phyloP scores from a whole-genome alignment of 148 eudicot genomes.

The Vaccinium myrtillus region DNA sequence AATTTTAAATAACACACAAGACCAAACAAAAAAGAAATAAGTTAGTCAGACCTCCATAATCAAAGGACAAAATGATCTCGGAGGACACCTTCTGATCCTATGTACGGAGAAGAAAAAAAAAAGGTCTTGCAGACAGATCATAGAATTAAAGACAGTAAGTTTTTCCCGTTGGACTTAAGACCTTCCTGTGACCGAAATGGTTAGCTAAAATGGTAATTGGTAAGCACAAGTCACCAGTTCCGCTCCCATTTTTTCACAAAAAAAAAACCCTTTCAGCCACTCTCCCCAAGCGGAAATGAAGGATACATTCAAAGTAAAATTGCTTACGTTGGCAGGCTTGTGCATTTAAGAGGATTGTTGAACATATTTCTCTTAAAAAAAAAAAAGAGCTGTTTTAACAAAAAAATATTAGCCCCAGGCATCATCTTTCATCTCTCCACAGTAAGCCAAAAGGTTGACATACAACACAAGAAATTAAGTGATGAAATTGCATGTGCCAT shows the following conservation, averaged over 20 bases:
- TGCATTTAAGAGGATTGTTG: conserved; percentile 6
- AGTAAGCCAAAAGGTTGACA: not conserved
- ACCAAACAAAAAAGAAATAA: not conserved
- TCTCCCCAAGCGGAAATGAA: not conserved
- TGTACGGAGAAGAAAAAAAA: not conserved
- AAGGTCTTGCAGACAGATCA: not conserved
- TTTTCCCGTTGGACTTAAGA: not conserved
- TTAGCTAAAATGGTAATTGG: not conserved
- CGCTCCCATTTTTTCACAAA: not conserved
- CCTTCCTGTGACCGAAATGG: not conserved
- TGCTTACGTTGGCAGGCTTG: not conserved
- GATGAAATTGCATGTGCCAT: not conserved
- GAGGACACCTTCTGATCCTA: not conserved
- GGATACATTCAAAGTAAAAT: not conserved
- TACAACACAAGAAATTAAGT: not conserved
- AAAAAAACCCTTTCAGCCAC: not conserved
- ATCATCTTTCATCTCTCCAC: not conserved
- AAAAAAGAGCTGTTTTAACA: not conserved
- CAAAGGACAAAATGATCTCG: not conserved
- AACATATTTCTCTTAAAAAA: not conserved
- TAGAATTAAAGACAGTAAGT: not conserved
- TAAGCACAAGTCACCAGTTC: not conserved
- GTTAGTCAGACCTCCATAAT: not conserved
- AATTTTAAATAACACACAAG: not conserved
- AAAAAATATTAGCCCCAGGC: not conserved